Evolutionary conservation across 2,329 filamentous ascomycete genomes (phyloP).

Genomic region (Penicillium glabrum): DNA sequence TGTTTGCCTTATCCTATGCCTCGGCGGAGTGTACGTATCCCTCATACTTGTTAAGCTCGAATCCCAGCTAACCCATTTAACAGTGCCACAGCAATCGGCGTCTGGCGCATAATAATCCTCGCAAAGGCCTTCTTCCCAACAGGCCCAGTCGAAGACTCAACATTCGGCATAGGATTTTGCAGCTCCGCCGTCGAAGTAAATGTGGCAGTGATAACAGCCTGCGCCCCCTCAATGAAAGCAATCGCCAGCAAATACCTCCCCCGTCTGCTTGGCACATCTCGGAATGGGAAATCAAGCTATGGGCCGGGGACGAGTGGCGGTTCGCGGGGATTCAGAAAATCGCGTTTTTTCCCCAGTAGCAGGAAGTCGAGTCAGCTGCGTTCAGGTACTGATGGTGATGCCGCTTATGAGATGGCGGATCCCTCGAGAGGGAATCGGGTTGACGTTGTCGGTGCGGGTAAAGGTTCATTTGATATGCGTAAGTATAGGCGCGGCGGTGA

Average conservation of each 20-base stretch:
- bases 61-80: not conserved
- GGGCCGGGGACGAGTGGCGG: slow-evolving; percentile 3
- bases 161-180: slow-evolving; percentile 28
- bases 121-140: slow-evolving; percentile 19
- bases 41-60: not conserved
- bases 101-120: slow-evolving; percentile 30
- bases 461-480: slow-evolving; percentile 15
- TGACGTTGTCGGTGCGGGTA: not conserved
- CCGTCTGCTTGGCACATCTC: slow-evolving; percentile 19
- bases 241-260: slow-evolving; percentile 21
- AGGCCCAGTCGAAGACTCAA: slow-evolving; percentile 13
- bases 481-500: slow-evolving; percentile 17
- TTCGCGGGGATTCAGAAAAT: slow-evolving; percentile 4
- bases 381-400: slow-evolving; percentile 10
- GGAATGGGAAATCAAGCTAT: slow-evolving; percentile 11
- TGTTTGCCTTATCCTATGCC: slow-evolving; percentile 28
- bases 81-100: slow-evolving; percentile 28
- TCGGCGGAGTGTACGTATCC: slow-evolving; percentile 26
- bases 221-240: slow-evolving; percentile 28
- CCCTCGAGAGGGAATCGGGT: slow-evolving; percentile 7
- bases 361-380: slow-evolving; percentile 3
- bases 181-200: slow-evolving; percentile 32
- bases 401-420: slow-evolving; percentile 20
- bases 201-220: slow-evolving; percentile 31
- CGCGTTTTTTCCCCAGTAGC: slow-evolving; percentile 4